Conservation (phyloP, 148 eudicot species). For the Talinum fruticosum region DNA sequence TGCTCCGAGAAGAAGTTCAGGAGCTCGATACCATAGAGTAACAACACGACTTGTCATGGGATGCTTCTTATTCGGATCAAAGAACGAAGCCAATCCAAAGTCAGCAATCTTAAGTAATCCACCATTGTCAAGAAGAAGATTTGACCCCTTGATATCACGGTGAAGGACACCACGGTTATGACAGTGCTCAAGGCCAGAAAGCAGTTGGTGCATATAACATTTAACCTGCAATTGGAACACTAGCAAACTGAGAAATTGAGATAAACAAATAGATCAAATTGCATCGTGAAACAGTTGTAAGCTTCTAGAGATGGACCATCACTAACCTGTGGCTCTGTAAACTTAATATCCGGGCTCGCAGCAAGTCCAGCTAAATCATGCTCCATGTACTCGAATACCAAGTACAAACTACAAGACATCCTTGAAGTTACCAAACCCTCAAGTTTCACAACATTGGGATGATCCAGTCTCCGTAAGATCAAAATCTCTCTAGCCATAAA, state of each 20-base stretch:
- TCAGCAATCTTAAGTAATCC: constrained; percentile 87
- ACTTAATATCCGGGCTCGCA: constrained; percentile 82
- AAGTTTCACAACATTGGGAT: constrained; percentile 85
- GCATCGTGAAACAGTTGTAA: not conserved
- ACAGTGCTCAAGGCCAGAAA: constrained; percentile 94
- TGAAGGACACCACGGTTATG: constrained; percentile 78
- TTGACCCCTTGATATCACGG: constrained; percentile 92
- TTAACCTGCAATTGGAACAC: constrained; percentile 51
- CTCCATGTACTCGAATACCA: constrained; percentile 90
- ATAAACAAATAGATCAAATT: not conserved
- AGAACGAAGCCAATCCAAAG: constrained; percentile 82
- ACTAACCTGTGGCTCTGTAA: constrained; percentile 81
- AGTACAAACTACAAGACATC: constrained; percentile 92
- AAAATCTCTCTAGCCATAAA: constrained; percentile 94
- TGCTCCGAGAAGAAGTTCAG: constrained; percentile 93
- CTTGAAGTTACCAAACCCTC: constrained; percentile 93
- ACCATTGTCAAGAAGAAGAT: constrained; percentile 78
- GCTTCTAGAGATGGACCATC: constrained; percentile 5
- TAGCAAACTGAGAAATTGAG: constrained; percentile 7
- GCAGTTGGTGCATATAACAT: constrained; percentile 72
- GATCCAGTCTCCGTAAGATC: constrained; percentile 78
- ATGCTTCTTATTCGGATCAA: constrained; percentile 77
- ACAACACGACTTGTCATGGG: constrained; percentile 93
- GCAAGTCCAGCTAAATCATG: constrained; percentile 97
- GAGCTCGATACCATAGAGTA: constrained; percentile 92